These are phyloP conservation scores for Jackrogersella minutella DNA, from an alignment of 495 filamentous ascomycete genomes.

Conservation along the genomic window DNA sequence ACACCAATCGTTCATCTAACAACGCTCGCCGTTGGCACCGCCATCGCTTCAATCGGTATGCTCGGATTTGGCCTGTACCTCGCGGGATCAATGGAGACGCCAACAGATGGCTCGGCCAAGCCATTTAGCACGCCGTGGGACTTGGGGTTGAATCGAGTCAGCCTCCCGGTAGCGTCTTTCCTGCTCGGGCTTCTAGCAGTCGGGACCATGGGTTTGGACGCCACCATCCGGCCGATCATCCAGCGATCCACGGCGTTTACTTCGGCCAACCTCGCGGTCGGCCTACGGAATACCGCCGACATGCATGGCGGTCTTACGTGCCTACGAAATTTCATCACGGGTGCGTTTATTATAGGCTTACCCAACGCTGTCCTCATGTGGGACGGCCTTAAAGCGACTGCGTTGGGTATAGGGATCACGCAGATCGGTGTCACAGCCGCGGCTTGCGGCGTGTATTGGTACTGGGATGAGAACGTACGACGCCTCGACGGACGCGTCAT, in stretches of 20 bases:
- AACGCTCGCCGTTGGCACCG: conserved; percentile 45
- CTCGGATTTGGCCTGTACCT: conserved; percentile 54
- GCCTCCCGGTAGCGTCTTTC: conserved; percentile 50
- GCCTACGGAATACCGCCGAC: conserved; percentile 52
- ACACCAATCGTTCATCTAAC: conserved; percentile 39
- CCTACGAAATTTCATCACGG: conserved; percentile 47
- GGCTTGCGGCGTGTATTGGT: conserved; percentile 47
- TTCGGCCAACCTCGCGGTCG: conserved; percentile 48
- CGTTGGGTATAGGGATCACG: conserved; percentile 47
- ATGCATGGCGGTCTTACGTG: conserved; percentile 50
- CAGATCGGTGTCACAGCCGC: conserved; percentile 45
- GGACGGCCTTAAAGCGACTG: conserved; percentile 47
- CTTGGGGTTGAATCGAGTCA: conserved; percentile 40
- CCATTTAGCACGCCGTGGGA: conserved; percentile 40
- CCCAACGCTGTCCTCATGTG: conserved; percentile 45
- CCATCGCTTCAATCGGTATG: conserved; percentile 50
- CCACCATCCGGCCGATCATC: conserved; percentile 48
- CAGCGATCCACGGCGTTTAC: conserved; percentile 54
- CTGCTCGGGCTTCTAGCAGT: conserved; percentile 52
- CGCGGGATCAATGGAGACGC: conserved; percentile 46
- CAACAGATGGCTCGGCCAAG: conserved; percentile 8
- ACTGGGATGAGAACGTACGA: conserved; percentile 48
- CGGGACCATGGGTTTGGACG: conserved; percentile 45
- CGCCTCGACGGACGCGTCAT: conserved; percentile 53
- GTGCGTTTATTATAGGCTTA: conserved; percentile 51